Conservation (phyloP, 768 basidiomycete species). For the Mycena chlorophos region DNA sequence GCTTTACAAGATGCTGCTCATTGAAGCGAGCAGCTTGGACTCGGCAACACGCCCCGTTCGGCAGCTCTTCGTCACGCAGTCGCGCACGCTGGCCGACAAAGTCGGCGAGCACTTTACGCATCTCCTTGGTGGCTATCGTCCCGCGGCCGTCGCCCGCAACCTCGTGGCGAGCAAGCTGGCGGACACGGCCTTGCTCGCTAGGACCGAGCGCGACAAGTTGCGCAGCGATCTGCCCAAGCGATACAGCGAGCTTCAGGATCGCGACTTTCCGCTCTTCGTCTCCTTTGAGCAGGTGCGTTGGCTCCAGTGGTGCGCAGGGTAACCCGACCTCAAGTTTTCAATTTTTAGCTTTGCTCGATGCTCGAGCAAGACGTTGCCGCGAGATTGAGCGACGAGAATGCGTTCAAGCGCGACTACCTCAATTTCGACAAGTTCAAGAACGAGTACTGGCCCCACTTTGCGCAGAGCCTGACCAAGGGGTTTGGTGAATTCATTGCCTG, state of each 20-base stretch:
- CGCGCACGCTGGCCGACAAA: slow-evolving; percentile 61
- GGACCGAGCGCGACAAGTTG: slow-evolving; percentile 46
- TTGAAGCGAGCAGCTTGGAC: slow-evolving; percentile 42
- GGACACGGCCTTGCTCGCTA: slow-evolving; percentile 29
- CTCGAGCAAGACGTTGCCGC: slow-evolving; percentile 9
- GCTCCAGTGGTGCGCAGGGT: not conserved
- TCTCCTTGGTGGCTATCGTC: slow-evolving; percentile 35
- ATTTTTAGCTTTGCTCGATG: slow-evolving; percentile 5
- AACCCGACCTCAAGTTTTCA: not conserved
- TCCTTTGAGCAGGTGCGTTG: slow-evolving; percentile 61
- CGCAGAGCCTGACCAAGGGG: slow-evolving; percentile 49
- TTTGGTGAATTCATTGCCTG: slow-evolving; percentile 47
- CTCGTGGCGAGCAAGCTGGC: slow-evolving; percentile 13
- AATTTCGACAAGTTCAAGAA: slow-evolving; percentile 18
- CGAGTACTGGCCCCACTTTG: slow-evolving; percentile 33
- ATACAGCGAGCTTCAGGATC: slow-evolving; percentile 57
- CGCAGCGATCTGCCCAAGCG: slow-evolving; percentile 46
- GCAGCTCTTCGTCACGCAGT: slow-evolving; percentile 75
- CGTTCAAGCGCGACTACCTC: not conserved
- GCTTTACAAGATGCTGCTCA: slow-evolving; percentile 72
- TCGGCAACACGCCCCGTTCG: slow-evolving; percentile 47
- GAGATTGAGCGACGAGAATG: not conserved
- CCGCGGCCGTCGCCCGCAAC: not conserved
- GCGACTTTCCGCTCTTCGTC: slow-evolving; percentile 69
- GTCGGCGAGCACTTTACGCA: slow-evolving; percentile 68